A percentile compares a stretch with the other conserved stretches of the same genome.
Conservation (phyloP, 768 basidiomycete genomes). For the Russula vinacea region DNA sequence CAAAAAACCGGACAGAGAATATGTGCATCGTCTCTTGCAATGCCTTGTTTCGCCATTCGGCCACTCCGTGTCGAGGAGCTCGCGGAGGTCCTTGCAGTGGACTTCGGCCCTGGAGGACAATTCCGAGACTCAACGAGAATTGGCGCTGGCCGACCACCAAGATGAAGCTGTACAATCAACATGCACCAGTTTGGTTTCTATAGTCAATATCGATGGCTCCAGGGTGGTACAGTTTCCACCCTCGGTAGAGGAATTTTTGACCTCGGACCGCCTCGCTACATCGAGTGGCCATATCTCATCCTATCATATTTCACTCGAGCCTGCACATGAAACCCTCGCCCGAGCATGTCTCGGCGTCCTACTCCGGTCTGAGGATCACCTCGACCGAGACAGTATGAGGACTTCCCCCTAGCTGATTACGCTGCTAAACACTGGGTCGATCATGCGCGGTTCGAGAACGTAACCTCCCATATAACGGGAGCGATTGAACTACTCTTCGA, state of each 20-base stretch:
- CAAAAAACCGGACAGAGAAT: not conserved
- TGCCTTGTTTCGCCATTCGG: not conserved
- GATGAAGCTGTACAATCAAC: not conserved
- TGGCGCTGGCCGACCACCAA: not conserved
- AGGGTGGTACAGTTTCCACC: not conserved
- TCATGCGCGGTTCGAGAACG: not conserved
- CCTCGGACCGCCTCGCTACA: not conserved
- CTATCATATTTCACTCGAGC: not conserved
- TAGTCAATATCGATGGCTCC: not conserved
- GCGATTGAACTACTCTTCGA: not conserved
- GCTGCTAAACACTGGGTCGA: not conserved
- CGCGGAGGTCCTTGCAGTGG: slow-evolving; percentile 2
- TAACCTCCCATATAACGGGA: not conserved
- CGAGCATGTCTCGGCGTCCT: slow-evolving; percentile 1
- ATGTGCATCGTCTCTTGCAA: slow-evolving; percentile 2
- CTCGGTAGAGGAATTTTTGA: slow-evolving; percentile 1
- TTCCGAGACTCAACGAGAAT: not conserved
- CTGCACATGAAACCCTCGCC: not conserved
- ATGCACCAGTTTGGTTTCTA: not conserved
- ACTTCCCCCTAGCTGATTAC: not conserved
- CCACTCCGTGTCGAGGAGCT: slow-evolving; percentile 11
- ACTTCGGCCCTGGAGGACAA: not conserved
- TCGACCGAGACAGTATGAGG: not conserved
- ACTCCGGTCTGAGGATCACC: not conserved
- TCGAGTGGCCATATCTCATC: not conserved